Conservation (phyloP, 306 rosid species). For the Citrullus amarus region DNA sequence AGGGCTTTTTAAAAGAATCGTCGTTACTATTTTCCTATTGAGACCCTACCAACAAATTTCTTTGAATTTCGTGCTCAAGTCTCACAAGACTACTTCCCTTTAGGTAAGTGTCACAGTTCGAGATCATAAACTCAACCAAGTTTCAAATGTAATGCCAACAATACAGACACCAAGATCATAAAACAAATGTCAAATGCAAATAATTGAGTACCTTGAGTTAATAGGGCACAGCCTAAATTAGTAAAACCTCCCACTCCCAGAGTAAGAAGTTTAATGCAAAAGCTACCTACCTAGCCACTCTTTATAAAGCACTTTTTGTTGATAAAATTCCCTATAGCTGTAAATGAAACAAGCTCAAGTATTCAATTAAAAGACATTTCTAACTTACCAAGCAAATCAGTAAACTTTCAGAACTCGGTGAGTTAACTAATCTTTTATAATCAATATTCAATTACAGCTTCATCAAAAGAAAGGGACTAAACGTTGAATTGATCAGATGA, state of each 20-base stretch:
- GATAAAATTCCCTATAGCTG: background rate
- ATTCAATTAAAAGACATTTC: background rate
- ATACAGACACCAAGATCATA: background rate
- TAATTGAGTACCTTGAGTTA: background rate
- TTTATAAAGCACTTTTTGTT: background rate
- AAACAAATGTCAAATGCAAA: background rate
- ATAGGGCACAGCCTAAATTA: background rate
- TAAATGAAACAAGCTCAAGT: background rate
- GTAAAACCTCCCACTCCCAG: background rate
- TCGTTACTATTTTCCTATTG: background rate
- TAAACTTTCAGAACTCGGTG: background rate
- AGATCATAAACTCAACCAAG: background rate
- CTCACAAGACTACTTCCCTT: background rate
- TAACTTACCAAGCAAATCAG: background rate
- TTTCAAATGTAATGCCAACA: background rate
- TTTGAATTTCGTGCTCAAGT: background rate
- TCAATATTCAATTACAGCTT: background rate
- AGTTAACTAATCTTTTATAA: background rate
- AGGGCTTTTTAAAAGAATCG: no score
- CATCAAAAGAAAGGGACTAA: background rate
- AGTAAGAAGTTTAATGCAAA: background rate
- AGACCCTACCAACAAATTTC: background rate
- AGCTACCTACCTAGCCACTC: background rate
- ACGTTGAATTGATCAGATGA: background rate
- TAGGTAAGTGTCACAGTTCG: background rate